Evolutionary conservation across 495 filamentous ascomycete genomes (phyloP), one percentile per base, ranked within the genome.

Genomic region (Lasiosphaeria hispida): DNA sequence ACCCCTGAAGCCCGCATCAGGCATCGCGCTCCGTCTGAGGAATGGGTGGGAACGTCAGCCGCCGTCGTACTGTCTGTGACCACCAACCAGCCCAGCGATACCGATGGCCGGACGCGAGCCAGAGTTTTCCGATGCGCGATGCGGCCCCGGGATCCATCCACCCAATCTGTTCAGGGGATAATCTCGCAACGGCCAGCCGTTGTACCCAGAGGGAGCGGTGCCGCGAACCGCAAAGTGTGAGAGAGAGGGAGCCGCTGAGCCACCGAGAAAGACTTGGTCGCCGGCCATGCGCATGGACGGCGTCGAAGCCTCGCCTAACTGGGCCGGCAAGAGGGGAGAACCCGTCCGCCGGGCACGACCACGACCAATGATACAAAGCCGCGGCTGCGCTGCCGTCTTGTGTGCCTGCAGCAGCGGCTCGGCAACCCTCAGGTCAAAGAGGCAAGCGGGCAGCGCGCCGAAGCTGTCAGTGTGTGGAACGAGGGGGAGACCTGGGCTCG

Each of bases 1-100:
- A 45, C 43, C 43, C 43, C 43, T 45, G 43, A 45, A 45, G 43
- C 43, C 15, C 43, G 43, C 43, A 45, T 17, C 43, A 45, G 10
- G 17, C 18, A 19, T 23, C 39, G 6, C 10, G 7, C 43, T 19
- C 43, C 18, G 7, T 45, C 43, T 45, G 17, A 19, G 43, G 43
- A 17, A 23, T 19, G 13, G 15, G 42, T 19, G 17, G 15, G 42
- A 45, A 30, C 18, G 43, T 19, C 43, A 15, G 43, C 43, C 43
- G 17, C 14, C 14, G 23, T 19, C 11, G 42, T 45, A 15, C 3
- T 3, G 42, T 3, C 14, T 15, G 40, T 2, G n/a, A 43, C 11
- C 23, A 30, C 23, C 2, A 30, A 30, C 23, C 23, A 30, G 23
- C 23, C 23, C 23, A 30, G 23, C 23, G 23, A 30, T 30, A 30